Evolutionary conservation across 768 basidiomycete genomes (phyloP).

Genomic region (Thelephora ganbajun): DNA sequence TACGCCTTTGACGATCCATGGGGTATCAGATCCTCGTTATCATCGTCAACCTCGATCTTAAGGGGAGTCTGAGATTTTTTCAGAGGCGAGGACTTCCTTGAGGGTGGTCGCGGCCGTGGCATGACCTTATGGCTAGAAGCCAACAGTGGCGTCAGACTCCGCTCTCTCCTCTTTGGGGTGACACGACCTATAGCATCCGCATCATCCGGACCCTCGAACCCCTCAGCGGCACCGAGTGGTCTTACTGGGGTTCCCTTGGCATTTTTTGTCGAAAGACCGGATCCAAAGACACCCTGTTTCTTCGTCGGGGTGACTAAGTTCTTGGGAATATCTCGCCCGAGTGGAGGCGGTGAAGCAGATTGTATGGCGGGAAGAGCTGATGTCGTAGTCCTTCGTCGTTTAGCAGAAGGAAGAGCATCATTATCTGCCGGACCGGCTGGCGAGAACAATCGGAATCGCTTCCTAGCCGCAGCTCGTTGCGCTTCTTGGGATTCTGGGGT

Average conservation of each 20-base stretch:
- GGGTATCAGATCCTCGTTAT: slow-evolving; percentile 6
- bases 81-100: slow-evolving; percentile 11
- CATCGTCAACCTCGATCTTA: not conserved
- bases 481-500: not conserved
- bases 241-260: slow-evolving; percentile 7
- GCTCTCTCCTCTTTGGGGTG: slow-evolving; percentile 19
- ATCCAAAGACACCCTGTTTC: slow-evolving; percentile 1
- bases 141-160: slow-evolving; percentile 29
- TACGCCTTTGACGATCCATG: slow-evolving; percentile 21
- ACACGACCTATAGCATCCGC: not conserved
- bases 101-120: slow-evolving; percentile 16
- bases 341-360: not conserved
- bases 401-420: too few species aligned
- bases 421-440: too few species aligned
- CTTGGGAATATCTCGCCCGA: not conserved
- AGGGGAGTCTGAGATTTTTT: slow-evolving; percentile 5
- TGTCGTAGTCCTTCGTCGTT: too few species aligned
- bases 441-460: not conserved
- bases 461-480: not conserved
- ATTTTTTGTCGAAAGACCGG: not conserved
- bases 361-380: not conserved
- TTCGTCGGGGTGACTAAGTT: not conserved
- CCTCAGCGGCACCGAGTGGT: slow-evolving; percentile 12
- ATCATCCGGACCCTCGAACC: slow-evolving; percentile 11
- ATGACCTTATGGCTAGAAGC: slow-evolving; percentile 27